Evolutionary conservation across 108 stramenopile genomes (phyloP), one percentile per base, ranked within the genome.

Genomic region (Nitzschia inconspicua): DNA sequence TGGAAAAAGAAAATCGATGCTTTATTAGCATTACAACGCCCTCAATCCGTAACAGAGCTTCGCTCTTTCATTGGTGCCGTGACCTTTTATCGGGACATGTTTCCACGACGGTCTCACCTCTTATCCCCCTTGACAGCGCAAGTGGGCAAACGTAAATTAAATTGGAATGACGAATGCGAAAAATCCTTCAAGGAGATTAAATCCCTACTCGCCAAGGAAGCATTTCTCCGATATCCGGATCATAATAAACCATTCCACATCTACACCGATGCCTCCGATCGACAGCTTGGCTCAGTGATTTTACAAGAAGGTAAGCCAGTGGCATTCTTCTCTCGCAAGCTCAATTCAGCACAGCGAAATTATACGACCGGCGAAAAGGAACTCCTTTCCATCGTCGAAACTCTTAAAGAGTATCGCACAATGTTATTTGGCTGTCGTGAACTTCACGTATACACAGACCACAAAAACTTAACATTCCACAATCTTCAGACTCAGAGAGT

Each of bases 341-440:
- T 80, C 0, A 67, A 56, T 50, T 9, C 7, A 16, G 56, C 72
- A 1, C 75, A 80, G 40, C 31, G 13, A 11, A 61, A 63, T 32
- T 80, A 70, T 42, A 50, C 55, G 1, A 76, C 72, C 0, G 67
- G 46, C 2, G 76, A 83, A 32, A 68, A 68, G n/a, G 82, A 79
- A 49, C 62, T 79, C 0, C 51, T 83, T 0, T 40, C 66, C 11
- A 63, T 78, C 0, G 78, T 79, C 0, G n/a, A n/a, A 44, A 65
- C 52, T 2, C 58, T 83, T 2, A 42, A 64, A 41, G 76, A 80
- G 25, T 84, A 60, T 26, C 30, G 77, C 5, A 44, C 65, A 6
- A 75, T 77, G 47, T 40, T 75, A 0, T 40, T 60, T 11, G 79
- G 77, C 30, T 22, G 48, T 43, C 10, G 11, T 8, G n/a, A n/a